These are phyloP conservation scores for Neostapfia colusana DNA, from an alignment of 176 grass and related monocot genomes.

Conservation along the genomic window DNA sequence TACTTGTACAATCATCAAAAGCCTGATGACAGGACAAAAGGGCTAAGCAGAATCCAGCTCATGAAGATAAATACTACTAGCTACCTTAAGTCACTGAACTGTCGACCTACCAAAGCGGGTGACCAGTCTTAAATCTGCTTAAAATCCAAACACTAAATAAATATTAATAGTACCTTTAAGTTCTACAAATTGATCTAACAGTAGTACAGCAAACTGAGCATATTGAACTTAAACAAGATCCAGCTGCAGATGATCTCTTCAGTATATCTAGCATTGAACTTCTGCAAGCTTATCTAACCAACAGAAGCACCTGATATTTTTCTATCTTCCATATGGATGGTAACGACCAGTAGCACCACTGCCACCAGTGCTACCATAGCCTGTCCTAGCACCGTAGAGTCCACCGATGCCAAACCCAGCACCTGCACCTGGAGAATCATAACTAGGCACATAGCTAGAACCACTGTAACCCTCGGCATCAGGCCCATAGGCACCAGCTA, in stretches of 20 bases:
- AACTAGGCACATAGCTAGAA: conserved; percentile 64
- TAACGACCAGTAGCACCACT: conserved; percentile 66
- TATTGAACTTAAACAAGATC: conserved; percentile 15
- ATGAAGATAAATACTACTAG: too few species aligned
- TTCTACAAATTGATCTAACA: conserved; percentile 40
- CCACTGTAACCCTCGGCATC: conserved; percentile 52
- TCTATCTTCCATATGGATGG: conserved; percentile 84
- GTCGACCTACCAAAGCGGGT: conserved; percentile 9
- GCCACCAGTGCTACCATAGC: conserved; percentile 51
- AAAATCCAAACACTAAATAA: conserved; percentile 40
- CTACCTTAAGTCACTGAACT: neutral
- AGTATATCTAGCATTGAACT: conserved; percentile 17
- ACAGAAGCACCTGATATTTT: conserved; percentile 24
- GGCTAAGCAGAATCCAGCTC: neutral
- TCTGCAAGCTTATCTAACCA: conserved; percentile 41
- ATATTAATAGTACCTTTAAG: conserved; percentile 19
- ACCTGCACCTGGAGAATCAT: conserved; percentile 55
- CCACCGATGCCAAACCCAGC: conserved; percentile 48
- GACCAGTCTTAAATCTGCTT: conserved; percentile 4
- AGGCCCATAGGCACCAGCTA: conserved; percentile 59
- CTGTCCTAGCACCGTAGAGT: conserved; percentile 69
- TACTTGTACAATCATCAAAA: neutral
- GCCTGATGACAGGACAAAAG: neutral
- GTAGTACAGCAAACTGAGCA: conserved; percentile 32
- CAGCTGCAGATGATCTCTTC: conserved; percentile 32